Evolutionary conservation across 257 asterid genomes (phyloP).

Genomic region (Ajuga chamaepitys): DNA sequence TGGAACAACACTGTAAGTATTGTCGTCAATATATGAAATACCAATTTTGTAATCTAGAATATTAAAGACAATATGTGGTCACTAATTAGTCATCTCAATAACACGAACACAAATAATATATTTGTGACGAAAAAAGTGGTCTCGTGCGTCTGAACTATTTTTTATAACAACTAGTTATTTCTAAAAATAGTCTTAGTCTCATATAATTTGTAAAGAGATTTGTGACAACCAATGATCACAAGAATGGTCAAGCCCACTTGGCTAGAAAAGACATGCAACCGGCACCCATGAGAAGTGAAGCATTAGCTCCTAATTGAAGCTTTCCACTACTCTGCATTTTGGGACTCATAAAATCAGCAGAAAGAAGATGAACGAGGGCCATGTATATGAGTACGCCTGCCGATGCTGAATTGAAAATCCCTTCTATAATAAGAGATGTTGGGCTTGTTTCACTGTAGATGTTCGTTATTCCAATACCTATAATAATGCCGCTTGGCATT

Average conservation of each 20-base stretch:
- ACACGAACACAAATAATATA: too few relatives aligned
- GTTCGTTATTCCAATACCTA: constrained; percentile 31
- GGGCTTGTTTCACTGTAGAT: constrained; percentile 26
- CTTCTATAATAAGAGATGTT: constrained; percentile 18
- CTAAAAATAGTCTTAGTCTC: too few relatives aligned
- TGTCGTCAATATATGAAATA: too few relatives aligned
- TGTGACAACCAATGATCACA: too few relatives aligned
- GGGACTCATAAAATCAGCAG: constrained; percentile 22
- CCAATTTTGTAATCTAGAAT: too few relatives aligned
- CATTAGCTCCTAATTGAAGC: constrained; percentile 26
- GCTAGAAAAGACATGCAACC: constrained; percentile 41
- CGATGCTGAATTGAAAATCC: constrained; percentile 31
- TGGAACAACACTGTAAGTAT: too few relatives aligned
- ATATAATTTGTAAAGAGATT: too few relatives aligned
- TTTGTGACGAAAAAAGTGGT: too few relatives aligned
- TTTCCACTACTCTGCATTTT: constrained; percentile 18
- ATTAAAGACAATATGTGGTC: too few relatives aligned
- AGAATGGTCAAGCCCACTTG: constrained; percentile 35
- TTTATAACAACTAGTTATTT: too few relatives aligned
- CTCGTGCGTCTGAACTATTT: too few relatives aligned
- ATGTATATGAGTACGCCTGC: constrained; percentile 33
- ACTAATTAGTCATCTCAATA: too few relatives aligned
- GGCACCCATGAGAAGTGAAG: constrained; percentile 31
- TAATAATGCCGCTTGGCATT: constrained; percentile 20
- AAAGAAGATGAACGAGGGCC: constrained; percentile 30